Base-by-base conservation (phyloP, 2,329 filamentous ascomycete genomes). In the Nigrospora sphaerica region DNA sequence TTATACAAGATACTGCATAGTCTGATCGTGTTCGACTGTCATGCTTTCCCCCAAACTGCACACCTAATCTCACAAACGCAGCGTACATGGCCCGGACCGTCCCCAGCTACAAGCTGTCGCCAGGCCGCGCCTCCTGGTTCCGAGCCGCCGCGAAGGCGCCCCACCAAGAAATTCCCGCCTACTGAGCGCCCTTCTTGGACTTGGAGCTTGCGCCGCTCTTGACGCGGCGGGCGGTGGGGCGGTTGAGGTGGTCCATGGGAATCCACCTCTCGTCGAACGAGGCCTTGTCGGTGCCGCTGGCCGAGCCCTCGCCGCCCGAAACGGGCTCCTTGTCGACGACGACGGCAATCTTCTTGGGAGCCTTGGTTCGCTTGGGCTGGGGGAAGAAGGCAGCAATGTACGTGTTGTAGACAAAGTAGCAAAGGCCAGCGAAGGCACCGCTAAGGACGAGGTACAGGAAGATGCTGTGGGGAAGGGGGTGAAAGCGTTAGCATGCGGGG, bases 401-500 rank as follows among this genome's bases (percentile, higher is more conserved):
- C 61, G 92, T 95, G 75, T 86, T 93, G 81, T 98, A 98, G 72
- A 96, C 89, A 70, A 95, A 95, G 81, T 92, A 96, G 65, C 86
- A 80, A 45, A 85, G 89, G 52, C 86, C 90, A 54, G 71, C 81
- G 65, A 95, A 95, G 52, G 77, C 80, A 51, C 78, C 83, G 45
- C 85, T 75, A 58, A 98, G 86, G 75, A 97, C 84, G 64, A 95
- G 77, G 76, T 97, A 97, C 52, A 98, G 83, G 83, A 98, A 98
- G 72, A 97, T 89, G 64, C 93, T 97, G 46, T 13, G 14, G 13
- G 12, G 16, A 6, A 6, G 17, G 39, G 39, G 7, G n/a, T n/a
- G 23, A 28, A 28, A 28, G 4, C 23, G 38, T 47, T 38, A 39
- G 38, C 12, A 36, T n/a, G 28, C 14, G 14, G 17, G 5, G 18